Conservation (phyloP, 352 stramenopile species). For the Phytopythium kandeliae region DNA sequence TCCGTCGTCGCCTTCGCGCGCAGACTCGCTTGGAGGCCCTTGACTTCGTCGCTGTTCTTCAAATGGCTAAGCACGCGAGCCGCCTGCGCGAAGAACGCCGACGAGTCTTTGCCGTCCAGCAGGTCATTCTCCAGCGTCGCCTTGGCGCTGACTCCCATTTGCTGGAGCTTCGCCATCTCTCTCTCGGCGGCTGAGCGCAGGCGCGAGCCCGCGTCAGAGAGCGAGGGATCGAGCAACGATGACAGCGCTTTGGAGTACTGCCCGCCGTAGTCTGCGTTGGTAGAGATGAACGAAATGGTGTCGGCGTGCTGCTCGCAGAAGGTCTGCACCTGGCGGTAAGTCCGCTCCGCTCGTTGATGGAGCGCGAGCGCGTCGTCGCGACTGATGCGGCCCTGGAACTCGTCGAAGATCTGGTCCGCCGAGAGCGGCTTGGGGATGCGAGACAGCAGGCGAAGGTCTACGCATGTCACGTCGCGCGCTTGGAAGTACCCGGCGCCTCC, state of each 20-base stretch:
- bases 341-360: conserved; percentile 38
- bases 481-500: conserved; percentile 28
- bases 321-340: conserved; percentile 45
- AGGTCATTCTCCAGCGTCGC: conserved; percentile 56
- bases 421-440: conserved; percentile 68
- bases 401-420: conserved; percentile 48
- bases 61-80: conserved; percentile 49
- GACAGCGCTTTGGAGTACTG: conserved; percentile 55
- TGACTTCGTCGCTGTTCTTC: conserved; percentile 54
- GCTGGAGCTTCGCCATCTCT: conserved; percentile 53
- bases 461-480: conserved; percentile 38
- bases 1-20: conserved; percentile 37
- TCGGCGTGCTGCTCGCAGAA: conserved; percentile 71
- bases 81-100: conserved; percentile 58
- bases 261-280: conserved; percentile 58
- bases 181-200: conserved; percentile 38
- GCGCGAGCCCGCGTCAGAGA: conserved; percentile 48
- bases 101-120: conserved; percentile 55
- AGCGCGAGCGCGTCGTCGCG: conserved; percentile 50
- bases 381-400: conserved; percentile 67
- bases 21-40: conserved; percentile 39
- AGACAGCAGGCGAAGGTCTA: conserved; percentile 61
- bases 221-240: conserved; percentile 56
- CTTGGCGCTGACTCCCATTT: conserved; percentile 47
- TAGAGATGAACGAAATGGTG: conserved; percentile 71